Evolutionary conservation across 306 rosid genomes (phyloP), one percentile per base, ranked within the genome.

Genomic region (Cucumis melo): DNA sequence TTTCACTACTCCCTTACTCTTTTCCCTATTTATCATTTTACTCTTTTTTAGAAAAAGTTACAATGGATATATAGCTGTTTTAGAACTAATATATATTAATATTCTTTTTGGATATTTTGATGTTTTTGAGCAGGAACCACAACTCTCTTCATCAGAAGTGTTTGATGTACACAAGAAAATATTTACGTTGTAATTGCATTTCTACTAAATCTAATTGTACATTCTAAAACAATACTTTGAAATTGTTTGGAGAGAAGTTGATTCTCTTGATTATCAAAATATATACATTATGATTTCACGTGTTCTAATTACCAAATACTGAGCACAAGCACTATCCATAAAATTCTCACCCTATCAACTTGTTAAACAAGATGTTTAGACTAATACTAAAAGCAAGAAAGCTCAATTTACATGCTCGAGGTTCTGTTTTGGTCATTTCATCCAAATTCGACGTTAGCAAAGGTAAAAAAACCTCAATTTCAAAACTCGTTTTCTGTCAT

Each of bases 71-170:
- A 32, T 32, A 32, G 36, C 5, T 32, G 36, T 32, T 32, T 32
- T 32, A 32, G 36, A 32, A 32, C 36, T 32, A 32, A 32, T 3
- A 41, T 41, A 41, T 41, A 1, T 8, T 8, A 0, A 8, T 41
- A 8, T 14, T 17, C 6, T 1, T 16, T 51, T 51, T 51, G 1
- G 7, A 15, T 51, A 16, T 15, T 51, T 51, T 75, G 61, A 76
- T 67, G 6, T 12, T 48, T 36, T 32, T 32, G 36, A 32, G 90
- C 91, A 90, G 94, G 86, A 83, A 60, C 85, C 92, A 62, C 59
- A 85, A 68, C 75, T 90, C 46, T 90, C 98, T 21, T 86, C 98
- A 12, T 90, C 96, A 5, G 66, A 80, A 67, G 41, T 8, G 56
- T 84, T 91, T 74, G 88, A 88, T 68, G 83, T 91, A 55, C 55